Percentiles rank a stretch among this genome's conserved stretches.
Conservation (phyloP, 306 rosid species). For the Leucaena leucocephala region DNA sequence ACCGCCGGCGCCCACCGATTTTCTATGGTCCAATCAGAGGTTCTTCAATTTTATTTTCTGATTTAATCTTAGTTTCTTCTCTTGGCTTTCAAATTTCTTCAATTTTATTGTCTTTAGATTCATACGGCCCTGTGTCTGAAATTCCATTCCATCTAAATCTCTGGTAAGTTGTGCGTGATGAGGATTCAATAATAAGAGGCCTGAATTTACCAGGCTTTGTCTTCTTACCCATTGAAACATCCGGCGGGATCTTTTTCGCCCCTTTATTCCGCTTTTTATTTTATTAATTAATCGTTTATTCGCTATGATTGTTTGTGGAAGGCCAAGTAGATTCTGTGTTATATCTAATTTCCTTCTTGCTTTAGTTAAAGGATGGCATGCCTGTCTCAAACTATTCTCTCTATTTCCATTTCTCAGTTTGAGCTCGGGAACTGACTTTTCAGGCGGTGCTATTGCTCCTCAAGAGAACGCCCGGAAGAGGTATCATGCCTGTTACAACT, state of each 20-base stretch:
- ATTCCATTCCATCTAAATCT: slow-evolving; percentile 1
- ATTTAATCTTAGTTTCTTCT: neutral
- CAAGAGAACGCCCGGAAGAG: slow-evolving; percentile 65
- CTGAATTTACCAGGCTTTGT: neutral
- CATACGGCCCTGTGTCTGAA: neutral
- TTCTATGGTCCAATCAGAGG: slow-evolving; percentile 59
- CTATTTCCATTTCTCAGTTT: slow-evolving; percentile 35
- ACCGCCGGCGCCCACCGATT: slow-evolving; percentile 47
- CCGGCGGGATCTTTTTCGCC: neutral
- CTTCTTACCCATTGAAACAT: neutral
- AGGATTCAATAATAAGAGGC: neutral
- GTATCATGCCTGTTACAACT: slow-evolving; percentile 43
- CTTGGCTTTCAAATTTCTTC: neutral
- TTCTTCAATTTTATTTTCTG: slow-evolving; percentile 1
- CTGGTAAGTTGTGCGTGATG: neutral
- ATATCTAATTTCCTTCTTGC: neutral
- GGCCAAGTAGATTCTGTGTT: slow-evolving; percentile 10
- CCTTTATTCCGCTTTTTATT: neutral
- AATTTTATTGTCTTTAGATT: neutral
- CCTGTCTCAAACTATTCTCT: slow-evolving; percentile 21
- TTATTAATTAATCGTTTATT: neutral
- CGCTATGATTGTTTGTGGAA: slow-evolving; percentile 14
- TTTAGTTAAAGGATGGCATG: slow-evolving; percentile 14
- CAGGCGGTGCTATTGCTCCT: slow-evolving; percentile 42
- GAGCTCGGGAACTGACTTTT: slow-evolving; percentile 50